These are phyloP conservation scores for Galium porrigens DNA, from an alignment of 305 asterid genomes.

Conservation along the genomic window DNA sequence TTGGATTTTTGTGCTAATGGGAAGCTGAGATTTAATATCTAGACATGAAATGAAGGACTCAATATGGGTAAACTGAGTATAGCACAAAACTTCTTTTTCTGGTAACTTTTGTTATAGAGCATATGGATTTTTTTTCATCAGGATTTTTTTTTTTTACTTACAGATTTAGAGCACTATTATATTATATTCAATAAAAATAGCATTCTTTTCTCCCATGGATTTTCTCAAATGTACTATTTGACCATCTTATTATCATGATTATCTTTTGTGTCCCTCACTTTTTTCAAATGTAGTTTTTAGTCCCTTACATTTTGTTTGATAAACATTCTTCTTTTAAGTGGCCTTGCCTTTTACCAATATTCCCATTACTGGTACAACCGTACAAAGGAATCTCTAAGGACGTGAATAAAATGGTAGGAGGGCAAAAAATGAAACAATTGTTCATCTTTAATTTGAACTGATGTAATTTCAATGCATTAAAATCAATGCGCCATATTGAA, in stretches of 20 bases:
- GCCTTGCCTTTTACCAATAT: neutral
- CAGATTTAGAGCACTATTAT: neutral
- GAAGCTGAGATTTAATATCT: neutral
- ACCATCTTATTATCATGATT: neutral
- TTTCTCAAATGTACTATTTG: neutral
- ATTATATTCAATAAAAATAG: neutral
- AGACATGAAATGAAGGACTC: neutral
- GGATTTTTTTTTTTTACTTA: neutral
- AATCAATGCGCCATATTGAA: neutral
- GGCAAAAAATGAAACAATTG: neutral
- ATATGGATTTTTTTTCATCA: neutral
- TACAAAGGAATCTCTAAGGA: neutral
- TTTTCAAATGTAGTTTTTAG: neutral
- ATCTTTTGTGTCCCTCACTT: neutral
- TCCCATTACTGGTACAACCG: neutral
- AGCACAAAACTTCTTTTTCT: neutral
- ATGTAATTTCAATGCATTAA: neutral
- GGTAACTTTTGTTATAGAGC: neutral
- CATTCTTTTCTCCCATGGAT: neutral
- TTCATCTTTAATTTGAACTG: neutral
- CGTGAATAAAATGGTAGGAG: neutral
- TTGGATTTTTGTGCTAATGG: neutral
- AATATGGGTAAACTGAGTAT: neutral
- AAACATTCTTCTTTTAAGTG: neutral
- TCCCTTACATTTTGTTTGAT: neutral